Conservation (phyloP, 2,329 filamentous ascomycete genomes). For the Penicillium sp. region DNA sequence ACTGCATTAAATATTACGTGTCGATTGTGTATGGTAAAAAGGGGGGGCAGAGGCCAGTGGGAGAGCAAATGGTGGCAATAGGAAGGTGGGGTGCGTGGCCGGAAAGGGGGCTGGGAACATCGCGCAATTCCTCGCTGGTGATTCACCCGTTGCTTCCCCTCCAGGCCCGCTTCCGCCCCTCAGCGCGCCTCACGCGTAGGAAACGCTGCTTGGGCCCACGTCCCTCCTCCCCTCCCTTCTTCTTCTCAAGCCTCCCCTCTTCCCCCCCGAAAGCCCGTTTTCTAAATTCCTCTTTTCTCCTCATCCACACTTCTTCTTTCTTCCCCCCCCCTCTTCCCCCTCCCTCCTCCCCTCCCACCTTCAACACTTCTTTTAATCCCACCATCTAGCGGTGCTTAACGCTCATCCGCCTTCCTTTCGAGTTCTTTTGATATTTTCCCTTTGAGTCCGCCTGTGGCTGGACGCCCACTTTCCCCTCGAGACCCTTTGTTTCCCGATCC, state of each 20-base stretch:
- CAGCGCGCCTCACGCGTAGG: constrained; percentile 19
- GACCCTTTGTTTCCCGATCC: constrained; percentile 19
- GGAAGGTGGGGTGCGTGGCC: constrained; percentile 25
- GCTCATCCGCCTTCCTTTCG: constrained; percentile 25
- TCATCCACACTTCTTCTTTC: constrained; percentile 16
- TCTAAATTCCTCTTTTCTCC: constrained; percentile 25
- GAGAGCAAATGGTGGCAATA: constrained; percentile 9
- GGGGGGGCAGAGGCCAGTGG: constrained; percentile 13
- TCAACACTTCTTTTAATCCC: constrained; percentile 22
- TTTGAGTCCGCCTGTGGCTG: constrained; percentile 46
- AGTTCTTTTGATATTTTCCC: constrained; percentile 15
- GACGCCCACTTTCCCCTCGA: constrained; percentile 32
- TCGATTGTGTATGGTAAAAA: constrained; percentile 23
- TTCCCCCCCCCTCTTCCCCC: constrained; percentile 21
- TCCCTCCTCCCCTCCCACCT: constrained; percentile 15
- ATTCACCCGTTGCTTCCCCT: background rate
- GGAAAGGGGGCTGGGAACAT: constrained; percentile 10
- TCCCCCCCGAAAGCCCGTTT: constrained; percentile 15
- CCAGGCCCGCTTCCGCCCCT: constrained; percentile 22
- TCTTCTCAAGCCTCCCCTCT: constrained; percentile 15
- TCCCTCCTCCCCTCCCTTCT: constrained; percentile 20
- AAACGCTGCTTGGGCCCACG: constrained; percentile 26
- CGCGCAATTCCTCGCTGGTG: no score
- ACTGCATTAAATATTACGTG: constrained; percentile 19
- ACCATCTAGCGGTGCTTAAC: constrained; percentile 21